phyloP scores from a whole-genome alignment of 2,329 filamentous ascomycete genomes.

The Clathrospora elynae region DNA sequence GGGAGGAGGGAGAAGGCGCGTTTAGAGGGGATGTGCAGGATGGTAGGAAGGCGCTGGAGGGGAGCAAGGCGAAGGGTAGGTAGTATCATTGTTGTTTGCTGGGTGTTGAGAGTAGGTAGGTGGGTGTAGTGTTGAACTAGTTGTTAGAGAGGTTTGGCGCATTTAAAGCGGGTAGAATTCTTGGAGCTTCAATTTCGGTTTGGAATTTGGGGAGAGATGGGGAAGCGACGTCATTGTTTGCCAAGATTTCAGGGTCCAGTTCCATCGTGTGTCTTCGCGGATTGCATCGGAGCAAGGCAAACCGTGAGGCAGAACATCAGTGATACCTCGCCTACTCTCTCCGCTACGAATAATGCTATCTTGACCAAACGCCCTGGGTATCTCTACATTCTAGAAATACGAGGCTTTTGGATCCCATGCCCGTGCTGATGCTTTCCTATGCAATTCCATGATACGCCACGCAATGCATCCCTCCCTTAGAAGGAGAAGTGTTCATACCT shows the following conservation, averaged over 20 bases:
- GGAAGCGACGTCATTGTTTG: constrained; percentile 19
- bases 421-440: too few relatives aligned
- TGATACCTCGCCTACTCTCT: too few relatives aligned
- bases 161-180: background rate
- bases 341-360: too few relatives aligned
- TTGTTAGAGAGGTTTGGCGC: too few relatives aligned
- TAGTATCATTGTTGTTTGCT: constrained; percentile 6
- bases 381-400: too few relatives aligned
- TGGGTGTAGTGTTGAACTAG: too few relatives aligned
- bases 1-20: constrained; percentile 25
- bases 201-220: constrained; percentile 1
- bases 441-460: too few relatives aligned
- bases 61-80: background rate
- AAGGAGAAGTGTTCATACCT: too few relatives aligned
- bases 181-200: constrained; percentile 1
- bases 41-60: background rate
- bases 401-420: too few relatives aligned
- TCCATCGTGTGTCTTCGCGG: constrained; percentile 58
- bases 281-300: background rate
- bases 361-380: too few relatives aligned
- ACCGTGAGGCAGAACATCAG: too few relatives aligned
- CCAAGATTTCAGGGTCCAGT: constrained; percentile 9
- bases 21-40: background rate
- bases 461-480: too few relatives aligned
- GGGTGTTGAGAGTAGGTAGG: background rate